Conservation (phyloP, 2,329 filamentous ascomycete species). For the Exophiala sp. region DNA sequence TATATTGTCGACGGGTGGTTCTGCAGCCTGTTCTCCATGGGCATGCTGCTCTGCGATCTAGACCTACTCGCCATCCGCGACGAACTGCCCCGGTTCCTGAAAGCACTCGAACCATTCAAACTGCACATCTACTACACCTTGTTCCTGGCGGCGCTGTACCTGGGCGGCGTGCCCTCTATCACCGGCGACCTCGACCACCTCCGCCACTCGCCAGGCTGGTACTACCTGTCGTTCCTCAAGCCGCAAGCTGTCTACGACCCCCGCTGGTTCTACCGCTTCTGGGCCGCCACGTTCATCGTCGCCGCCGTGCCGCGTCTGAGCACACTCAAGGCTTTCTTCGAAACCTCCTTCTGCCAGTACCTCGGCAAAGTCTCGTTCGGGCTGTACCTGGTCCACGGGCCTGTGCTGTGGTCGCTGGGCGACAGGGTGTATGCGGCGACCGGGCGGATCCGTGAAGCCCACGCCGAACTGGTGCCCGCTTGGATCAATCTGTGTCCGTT, state of each 20-base stretch:
- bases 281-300: conserved; percentile 54
- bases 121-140: conserved; percentile 49
- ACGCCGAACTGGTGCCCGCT: conserved; percentile 47
- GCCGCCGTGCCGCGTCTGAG: conserved; percentile 52
- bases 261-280: conserved; percentile 64
- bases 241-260: conserved; percentile 60
- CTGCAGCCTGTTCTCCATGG: conserved; percentile 55
- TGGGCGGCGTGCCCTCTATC: conserved; percentile 56
- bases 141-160: conserved; percentile 49
- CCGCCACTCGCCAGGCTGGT: conserved; percentile 24
- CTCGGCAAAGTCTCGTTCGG: conserved; percentile 45
- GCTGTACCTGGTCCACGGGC: conserved; percentile 45
- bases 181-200: conserved; percentile 37
- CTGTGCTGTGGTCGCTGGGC: conserved; percentile 48
- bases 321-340: conserved; percentile 48
- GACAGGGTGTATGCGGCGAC: conserved; percentile 59
- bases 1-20: conserved; percentile 62
- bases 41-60: conserved; percentile 58
- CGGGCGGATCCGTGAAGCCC: conserved; percentile 49
- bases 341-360: conserved; percentile 40
- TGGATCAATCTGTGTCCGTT: conserved; percentile 56
- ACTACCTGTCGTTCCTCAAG: conserved; percentile 39
- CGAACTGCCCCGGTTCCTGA: conserved; percentile 49
- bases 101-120: conserved; percentile 45
- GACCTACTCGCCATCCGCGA: conserved; percentile 50